These are phyloP conservation scores for Vanderwaltozyma verrucispora DNA, from an alignment of 805 yeast genomes.

Conservation along the genomic window DNA sequence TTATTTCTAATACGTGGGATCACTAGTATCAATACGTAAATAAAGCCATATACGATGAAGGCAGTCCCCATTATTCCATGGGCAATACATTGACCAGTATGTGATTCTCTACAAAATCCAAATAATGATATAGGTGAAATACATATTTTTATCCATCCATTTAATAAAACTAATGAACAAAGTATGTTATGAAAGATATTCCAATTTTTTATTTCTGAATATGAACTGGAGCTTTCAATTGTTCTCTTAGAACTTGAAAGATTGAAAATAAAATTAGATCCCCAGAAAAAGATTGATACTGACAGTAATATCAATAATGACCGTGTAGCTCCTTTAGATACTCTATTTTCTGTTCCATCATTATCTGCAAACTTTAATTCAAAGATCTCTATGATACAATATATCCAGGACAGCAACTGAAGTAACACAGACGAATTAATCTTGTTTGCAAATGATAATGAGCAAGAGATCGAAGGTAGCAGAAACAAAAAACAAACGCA, in stretches of 20 bases:
- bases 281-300: slow-evolving; percentile 43
- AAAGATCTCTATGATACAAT: slow-evolving; percentile 46
- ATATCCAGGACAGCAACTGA: slow-evolving; percentile 38
- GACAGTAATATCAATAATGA: slow-evolving; percentile 36
- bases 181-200: slow-evolving; percentile 33
- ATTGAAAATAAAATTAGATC: slow-evolving; percentile 43
- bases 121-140: slow-evolving; percentile 75
- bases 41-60: slow-evolving; percentile 69
- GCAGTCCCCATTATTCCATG: slow-evolving; percentile 96
- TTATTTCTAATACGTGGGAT: slow-evolving; percentile 64
- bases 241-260: slow-evolving; percentile 29
- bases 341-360: slow-evolving; percentile 54
- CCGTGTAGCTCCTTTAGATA: slow-evolving; percentile 63
- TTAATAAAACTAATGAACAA: slow-evolving; percentile 37
- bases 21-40: slow-evolving; percentile 54
- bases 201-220: slow-evolving; percentile 30
- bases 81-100: slow-evolving; percentile 92
- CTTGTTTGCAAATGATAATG: slow-evolving; percentile 44
- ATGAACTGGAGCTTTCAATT: slow-evolving; percentile 28
- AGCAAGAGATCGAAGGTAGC: slow-evolving; percentile 46
- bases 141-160: slow-evolving; percentile 73
- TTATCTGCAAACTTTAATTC: slow-evolving; percentile 54
- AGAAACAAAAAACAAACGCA: slow-evolving; percentile 39
- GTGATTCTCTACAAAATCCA: slow-evolving; percentile 77
- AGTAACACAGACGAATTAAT: slow-evolving; percentile 35